Base-by-base conservation (phyloP, 2,329 filamentous ascomycete species). In the Cryphonectria naterciae region DNA sequence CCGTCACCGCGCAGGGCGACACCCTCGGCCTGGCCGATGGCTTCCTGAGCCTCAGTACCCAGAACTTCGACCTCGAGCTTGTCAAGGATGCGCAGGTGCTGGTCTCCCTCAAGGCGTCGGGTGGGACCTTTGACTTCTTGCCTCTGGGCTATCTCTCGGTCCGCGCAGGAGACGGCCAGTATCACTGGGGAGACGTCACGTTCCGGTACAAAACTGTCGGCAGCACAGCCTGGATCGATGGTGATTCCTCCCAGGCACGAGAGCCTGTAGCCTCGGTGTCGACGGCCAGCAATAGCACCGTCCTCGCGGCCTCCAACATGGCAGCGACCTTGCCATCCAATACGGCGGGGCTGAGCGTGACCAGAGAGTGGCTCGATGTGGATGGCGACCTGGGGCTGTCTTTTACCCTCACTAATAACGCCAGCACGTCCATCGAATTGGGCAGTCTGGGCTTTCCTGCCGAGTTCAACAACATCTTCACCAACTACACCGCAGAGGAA, bases 381-480 rank as follows among this genome's bases (percentile, higher is more conserved):
- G 78, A 81, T 0, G 83, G 82, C 1, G 86, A 88, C 70, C 75
- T 90, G 2, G 85, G 81, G 7, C 78, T 90, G 4, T 81, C 81
- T 22, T 85, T 89, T 76, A 87, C 83, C 2, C 74, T 89, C 28
- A 80, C 79, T 13, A 89, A 89, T 71, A 77, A 77, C 0, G 83
- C 77, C 0, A 73, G 75, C 0, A 73, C 75, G 0, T 71, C 79
- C 0, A 69, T 90, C 2, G 87, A 90, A 70, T 77, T 90, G 6
- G 88, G 88, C 1, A 85, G 85, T 64, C 80, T 90, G 1, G 88
- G 88, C 0, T 85, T 90, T 66, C 88, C 88, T 0, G 83, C 87
- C 28, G 86, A 88, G 75, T 88, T 89, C 79, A 90, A 90, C 79
- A 90, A 85, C 76, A 89, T 90, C 74, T 90, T 90, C 75, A 88